Base-by-base conservation (phyloP, 2,329 filamentous ascomycete genomes). In the Trichoderma endophyticum region DNA sequence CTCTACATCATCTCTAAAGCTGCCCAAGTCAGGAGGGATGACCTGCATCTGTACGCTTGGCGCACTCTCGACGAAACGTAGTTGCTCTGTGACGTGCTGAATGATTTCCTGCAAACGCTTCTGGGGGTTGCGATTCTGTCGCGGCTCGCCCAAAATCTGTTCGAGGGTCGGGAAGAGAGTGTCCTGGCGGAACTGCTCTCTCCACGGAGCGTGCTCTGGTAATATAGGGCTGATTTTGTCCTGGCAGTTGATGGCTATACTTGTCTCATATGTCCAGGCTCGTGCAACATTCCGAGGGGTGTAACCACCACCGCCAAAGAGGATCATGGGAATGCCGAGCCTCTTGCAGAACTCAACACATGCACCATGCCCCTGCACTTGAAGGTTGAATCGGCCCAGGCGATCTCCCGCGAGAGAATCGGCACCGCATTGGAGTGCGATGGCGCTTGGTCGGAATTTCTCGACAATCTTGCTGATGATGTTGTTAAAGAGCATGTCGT, bases 211-310 rank as follows among this genome's bases (percentile, higher is more conserved):
- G 77, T 97, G 91, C 43, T 88, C 83, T 0, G 96, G 95, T 32
- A 98, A 91, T 14, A 89, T 87, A 21, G 92, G 88, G 79, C 86
- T 84, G 74, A 98, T 91, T 71, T 89, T 88, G 74, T 92, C 86
- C 73, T 92, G 87, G 71, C 90, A 90, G 75, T 91, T 90, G 74
- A 97, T 93, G 73, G 94, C 94, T 76, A 98, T 93, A 73, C 93
- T 92, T 14, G 96, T 99, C 83, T 99, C 96, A 82, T 97, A 95
- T 28, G 95, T 94, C 96, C 96, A 99, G 34, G 95, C 94, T 69
- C 96, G 92, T 56, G 96, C 96, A 7, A 99, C 96, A 78, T 99
- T 99, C 75, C 95, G 90, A 6, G 96, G 95, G 15, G 96, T 99
- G 82, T 99, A 99, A 32, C 96, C 96, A 71, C 96, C 96, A 51